These are phyloP conservation scores for Ascochyta clinopodiicola DNA, from an alignment of 2,329 filamentous ascomycete species.

Conservation along the genomic window DNA sequence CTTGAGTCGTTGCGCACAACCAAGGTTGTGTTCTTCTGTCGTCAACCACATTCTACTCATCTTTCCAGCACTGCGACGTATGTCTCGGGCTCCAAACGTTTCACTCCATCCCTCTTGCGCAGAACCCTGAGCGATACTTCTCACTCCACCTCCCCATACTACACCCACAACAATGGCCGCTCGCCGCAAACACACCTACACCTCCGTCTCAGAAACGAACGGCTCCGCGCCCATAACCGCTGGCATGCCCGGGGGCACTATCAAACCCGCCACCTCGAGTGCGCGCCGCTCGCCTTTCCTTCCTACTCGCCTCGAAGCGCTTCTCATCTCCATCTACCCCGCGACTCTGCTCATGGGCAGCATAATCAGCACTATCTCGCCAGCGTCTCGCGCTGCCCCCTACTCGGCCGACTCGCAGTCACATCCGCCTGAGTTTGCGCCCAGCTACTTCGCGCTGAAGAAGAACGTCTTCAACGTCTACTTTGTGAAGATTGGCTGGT, in stretches of 20 bases:
- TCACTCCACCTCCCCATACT: background rate
- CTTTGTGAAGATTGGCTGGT: conserved; percentile 96
- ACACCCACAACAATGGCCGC: conserved; percentile 34
- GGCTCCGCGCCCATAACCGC: conserved; percentile 28
- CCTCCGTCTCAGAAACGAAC: conserved; percentile 12
- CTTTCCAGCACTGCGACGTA: background rate
- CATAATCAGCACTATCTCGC: conserved; percentile 79
- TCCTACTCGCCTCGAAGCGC: conserved; percentile 71
- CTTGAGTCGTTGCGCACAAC: background rate
- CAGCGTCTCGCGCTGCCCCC: conserved; percentile 66
- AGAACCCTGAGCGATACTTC: background rate
- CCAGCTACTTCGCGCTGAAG: conserved; percentile 93
- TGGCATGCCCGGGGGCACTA: conserved; percentile 33
- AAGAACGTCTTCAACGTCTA: conserved; percentile 88
- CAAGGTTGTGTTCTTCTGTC: background rate
- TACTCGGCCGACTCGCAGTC: conserved; percentile 70
- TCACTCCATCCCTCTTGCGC: conserved; percentile 1
- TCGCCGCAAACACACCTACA: conserved; percentile 39
- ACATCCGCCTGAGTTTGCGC: conserved; percentile 65
- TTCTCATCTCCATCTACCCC: conserved; percentile 76
- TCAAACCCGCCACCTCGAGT: conserved; percentile 31
- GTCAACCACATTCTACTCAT: background rate
- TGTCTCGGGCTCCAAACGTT: background rate
- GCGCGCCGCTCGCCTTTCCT: conserved; percentile 64
- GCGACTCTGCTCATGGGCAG: conserved; percentile 79